A percentile compares a stretch with the other conserved stretches of the same genome.
Conservation (phyloP, 768 basidiomycete species). For the Boletus barrowsii region DNA sequence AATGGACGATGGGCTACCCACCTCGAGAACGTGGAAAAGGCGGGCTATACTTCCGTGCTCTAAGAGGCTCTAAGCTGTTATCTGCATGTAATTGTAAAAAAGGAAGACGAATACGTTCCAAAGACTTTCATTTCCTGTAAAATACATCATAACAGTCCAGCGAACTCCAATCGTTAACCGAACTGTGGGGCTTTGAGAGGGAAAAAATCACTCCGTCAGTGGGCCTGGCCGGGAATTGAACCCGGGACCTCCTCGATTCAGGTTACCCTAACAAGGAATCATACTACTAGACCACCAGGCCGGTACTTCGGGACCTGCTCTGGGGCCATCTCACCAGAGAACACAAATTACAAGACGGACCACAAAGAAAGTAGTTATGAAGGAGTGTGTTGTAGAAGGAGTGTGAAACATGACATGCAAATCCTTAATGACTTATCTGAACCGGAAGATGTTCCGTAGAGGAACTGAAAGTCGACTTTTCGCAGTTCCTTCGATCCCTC, state of each 20-base stretch:
- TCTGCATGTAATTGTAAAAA: neutral
- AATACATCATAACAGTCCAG: neutral
- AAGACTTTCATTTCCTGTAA: neutral
- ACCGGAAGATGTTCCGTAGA: conserved; percentile 32
- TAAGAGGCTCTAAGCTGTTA: conserved; percentile 6
- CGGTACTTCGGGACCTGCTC: neutral
- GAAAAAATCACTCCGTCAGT: neutral
- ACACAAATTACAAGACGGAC: neutral
- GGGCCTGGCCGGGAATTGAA: conserved; percentile 60
- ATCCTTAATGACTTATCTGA: conserved; percentile 16
- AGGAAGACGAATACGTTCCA: neutral
- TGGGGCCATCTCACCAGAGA: neutral
- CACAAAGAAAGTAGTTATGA: neutral
- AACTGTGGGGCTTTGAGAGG: no score
- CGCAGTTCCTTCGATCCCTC: conserved; percentile 24
- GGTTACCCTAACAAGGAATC: conserved; percentile 58
- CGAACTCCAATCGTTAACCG: conserved; percentile 3
- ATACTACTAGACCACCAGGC: conserved; percentile 66
- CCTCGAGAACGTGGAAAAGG: conserved; percentile 27
- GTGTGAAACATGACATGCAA: conserved; percentile 3
- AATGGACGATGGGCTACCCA: conserved; percentile 38
- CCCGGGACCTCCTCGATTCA: conserved; percentile 56
- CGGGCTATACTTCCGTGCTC: conserved; percentile 28
- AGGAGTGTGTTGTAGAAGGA: conserved; percentile 8
- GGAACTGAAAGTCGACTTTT: conserved; percentile 28